These are phyloP conservation scores for Knufia fluminis DNA, from an alignment of 2,329 filamentous ascomycete species.

Conservation along the genomic window DNA sequence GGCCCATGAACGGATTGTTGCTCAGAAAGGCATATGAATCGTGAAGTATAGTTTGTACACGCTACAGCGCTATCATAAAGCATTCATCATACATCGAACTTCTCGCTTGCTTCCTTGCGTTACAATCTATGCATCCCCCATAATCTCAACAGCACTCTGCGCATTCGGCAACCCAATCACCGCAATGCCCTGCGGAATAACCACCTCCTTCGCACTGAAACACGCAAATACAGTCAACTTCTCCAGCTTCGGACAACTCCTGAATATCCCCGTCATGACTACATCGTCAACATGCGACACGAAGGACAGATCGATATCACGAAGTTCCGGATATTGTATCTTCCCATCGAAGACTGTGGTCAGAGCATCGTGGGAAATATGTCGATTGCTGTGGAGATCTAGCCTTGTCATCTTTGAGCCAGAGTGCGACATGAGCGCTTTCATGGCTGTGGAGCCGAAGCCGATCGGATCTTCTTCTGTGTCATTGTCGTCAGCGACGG, in stretches of 20 bases:
- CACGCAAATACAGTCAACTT: slow-evolving; percentile 55
- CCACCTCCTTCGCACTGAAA: slow-evolving; percentile 48
- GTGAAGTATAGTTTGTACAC: no score
- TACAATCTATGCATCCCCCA: slow-evolving; percentile 1
- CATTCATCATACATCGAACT: no score
- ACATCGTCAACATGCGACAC: slow-evolving; percentile 37
- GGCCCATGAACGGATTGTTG: no score
- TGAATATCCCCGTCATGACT: slow-evolving; percentile 36
- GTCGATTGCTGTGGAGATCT: slow-evolving; percentile 74
- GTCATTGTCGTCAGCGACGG: no score
- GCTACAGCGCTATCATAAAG: no score
- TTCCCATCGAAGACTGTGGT: slow-evolving; percentile 59
- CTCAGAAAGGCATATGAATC: no score
- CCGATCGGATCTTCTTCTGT: slow-evolving; percentile 54
- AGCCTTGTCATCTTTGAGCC: slow-evolving; percentile 56
- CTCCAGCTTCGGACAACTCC: slow-evolving; percentile 37
- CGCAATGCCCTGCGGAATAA: slow-evolving; percentile 49
- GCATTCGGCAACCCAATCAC: slow-evolving; percentile 52
- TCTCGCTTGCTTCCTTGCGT: no score
- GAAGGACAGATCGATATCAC: slow-evolving; percentile 69
- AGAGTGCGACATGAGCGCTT: slow-evolving; percentile 76
- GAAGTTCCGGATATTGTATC: slow-evolving; percentile 59
- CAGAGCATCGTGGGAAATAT: slow-evolving; percentile 65
- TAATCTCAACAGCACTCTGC: slow-evolving; percentile 42
- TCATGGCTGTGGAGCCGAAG: slow-evolving; percentile 65